Evolutionary conservation across 352 stramenopile species (phyloP).

Genomic region (Thalassiosira livingstoniorum): DNA sequence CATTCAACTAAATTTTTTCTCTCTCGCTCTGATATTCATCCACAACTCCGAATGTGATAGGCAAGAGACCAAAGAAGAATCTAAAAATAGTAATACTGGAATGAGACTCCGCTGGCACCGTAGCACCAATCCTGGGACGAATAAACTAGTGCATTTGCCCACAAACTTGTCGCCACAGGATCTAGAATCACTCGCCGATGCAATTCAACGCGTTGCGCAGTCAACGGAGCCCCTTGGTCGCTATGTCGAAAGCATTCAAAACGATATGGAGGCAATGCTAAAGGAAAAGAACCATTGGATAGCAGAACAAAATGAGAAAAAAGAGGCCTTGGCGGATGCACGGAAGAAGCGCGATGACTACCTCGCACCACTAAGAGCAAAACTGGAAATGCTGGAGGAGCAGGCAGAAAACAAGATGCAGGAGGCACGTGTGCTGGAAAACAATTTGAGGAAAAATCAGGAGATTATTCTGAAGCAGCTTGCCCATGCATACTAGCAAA

Average conservation of each 20-base stretch:
- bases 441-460: background rate
- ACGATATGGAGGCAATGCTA: slow-evolving; percentile 93
- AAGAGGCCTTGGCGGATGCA: background rate
- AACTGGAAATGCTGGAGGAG: background rate
- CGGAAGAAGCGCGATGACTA: background rate
- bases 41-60: background rate
- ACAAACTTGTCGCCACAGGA: slow-evolving; percentile 51
- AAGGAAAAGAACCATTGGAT: slow-evolving; percentile 92
- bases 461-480: slow-evolving; percentile 5
- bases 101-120: slow-evolving; percentile 7
- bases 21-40: background rate
- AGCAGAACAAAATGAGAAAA: slow-evolving; percentile 16
- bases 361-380: background rate
- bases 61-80: slow-evolving; percentile 14
- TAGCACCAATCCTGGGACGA: background rate
- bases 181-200: slow-evolving; percentile 68
- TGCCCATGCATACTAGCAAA: no score
- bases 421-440: background rate
- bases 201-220: slow-evolving; percentile 93
- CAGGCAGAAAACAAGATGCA: background rate
- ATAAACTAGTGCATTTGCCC: slow-evolving; percentile 17
- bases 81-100: no score
- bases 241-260: slow-evolving; percentile 93
- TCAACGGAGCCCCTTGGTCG: slow-evolving; percentile 89
- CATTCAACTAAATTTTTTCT: background rate